These are phyloP conservation scores for Coffea canephora DNA, from an alignment of 257 asterid genomes.

Conservation along the genomic window DNA sequence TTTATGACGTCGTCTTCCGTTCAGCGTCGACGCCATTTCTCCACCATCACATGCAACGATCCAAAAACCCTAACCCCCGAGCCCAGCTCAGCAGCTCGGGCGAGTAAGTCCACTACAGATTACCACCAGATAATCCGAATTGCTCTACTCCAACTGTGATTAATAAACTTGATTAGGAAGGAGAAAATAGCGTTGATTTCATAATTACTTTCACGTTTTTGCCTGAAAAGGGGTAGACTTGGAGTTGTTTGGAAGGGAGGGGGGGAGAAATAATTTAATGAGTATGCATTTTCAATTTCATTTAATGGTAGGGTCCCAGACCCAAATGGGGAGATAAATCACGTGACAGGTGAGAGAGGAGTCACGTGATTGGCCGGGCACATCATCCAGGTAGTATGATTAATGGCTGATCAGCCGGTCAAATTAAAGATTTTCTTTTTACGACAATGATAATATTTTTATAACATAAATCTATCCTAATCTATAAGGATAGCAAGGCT, in stretches of 20 bases:
- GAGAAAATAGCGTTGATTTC: background rate
- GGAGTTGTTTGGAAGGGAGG: too few species aligned
- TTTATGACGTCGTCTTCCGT: slow-evolving; percentile 10
- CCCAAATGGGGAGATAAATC: background rate
- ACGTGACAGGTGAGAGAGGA: background rate
- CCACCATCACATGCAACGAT: slow-evolving; percentile 4
- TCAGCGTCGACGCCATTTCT: slow-evolving; percentile 16
- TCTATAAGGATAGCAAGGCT: too few species aligned
- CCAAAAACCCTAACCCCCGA: slow-evolving; percentile 7
- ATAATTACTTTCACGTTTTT: too few species aligned
- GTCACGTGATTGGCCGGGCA: background rate
- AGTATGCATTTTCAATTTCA: too few species aligned
- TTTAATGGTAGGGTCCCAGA: too few species aligned
- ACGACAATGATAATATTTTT: too few species aligned
- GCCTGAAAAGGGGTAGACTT: background rate
- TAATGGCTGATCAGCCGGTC: background rate
- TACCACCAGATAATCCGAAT: background rate
- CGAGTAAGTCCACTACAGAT: background rate
- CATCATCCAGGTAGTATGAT: background rate
- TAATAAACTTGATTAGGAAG: background rate
- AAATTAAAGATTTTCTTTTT: too few species aligned
- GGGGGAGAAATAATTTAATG: too few species aligned
- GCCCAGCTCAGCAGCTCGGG: background rate
- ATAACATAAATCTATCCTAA: too few species aligned
- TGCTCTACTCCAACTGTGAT: background rate